Percentiles rank a stretch among this genome's conserved stretches.
Conservation (phyloP, 805 yeast genomes). For the Yarrowia sp. region DNA sequence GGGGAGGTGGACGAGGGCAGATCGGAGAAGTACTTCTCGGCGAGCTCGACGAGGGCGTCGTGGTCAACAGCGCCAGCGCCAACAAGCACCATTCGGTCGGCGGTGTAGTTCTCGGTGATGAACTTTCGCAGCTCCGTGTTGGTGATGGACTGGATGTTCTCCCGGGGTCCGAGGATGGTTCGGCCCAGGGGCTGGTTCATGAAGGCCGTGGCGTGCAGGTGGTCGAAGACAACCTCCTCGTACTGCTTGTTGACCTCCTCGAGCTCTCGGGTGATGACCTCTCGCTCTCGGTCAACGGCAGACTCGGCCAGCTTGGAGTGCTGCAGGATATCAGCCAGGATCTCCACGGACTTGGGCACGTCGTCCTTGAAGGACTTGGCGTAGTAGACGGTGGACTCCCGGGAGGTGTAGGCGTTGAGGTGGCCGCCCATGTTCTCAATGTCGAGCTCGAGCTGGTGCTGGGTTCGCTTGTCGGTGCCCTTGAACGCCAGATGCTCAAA, state of each 20-base stretch:
- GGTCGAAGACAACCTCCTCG: conserved; percentile 97
- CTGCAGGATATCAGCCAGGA: conserved; percentile 87
- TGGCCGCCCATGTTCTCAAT: conserved; percentile 97
- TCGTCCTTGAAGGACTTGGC: conserved; percentile 85
- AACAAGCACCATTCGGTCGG: conserved; percentile 97
- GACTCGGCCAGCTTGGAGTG: conserved; percentile 78
- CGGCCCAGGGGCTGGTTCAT: conserved; percentile 93
- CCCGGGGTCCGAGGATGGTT: conserved; percentile 93
- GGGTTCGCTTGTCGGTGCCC: conserved; percentile 85
- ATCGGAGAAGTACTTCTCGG: conserved; percentile 69
- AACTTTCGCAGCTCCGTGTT: conserved; percentile 78
- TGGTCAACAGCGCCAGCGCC: conserved; percentile 94
- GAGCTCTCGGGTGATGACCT: conserved; percentile 93
- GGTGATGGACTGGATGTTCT: conserved; percentile 80
- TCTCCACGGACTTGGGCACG: conserved; percentile 84
- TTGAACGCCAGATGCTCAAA: conserved; percentile 96
- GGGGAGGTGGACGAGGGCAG: conserved; percentile 59
- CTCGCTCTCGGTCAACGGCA: conserved; percentile 95
- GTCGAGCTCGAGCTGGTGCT: conserved; percentile 84
- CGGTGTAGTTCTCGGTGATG: conserved; percentile 85
- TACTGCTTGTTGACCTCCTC: conserved; percentile 98
- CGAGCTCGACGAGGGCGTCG: conserved; percentile 76
- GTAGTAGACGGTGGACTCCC: conserved; percentile 97
- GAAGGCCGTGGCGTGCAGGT: conserved; percentile 90
- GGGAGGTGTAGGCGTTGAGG: conserved; percentile 96